Evolutionary conservation across 495 filamentous ascomycete species (phyloP).

Genomic region (Aspergillus heteromorphus): DNA sequence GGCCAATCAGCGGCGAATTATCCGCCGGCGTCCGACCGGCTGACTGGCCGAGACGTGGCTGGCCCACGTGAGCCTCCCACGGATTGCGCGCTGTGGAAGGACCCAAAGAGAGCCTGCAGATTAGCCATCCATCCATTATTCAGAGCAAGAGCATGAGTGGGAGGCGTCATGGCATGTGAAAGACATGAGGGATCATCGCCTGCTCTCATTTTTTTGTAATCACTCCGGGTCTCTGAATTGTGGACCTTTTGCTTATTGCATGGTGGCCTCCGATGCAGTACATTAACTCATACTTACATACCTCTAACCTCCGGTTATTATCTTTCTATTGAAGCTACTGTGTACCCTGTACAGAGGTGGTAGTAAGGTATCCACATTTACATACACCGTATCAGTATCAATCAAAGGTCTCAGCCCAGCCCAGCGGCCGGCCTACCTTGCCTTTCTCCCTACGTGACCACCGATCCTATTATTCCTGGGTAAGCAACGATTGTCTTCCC

Average conservation of each 20-base stretch:
- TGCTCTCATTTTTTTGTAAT: neutral
- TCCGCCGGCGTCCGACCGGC: too few species aligned
- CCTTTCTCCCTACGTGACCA: too few species aligned
- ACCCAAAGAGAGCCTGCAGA: too few species aligned
- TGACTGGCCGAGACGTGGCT: neutral
- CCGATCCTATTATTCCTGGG: too few species aligned
- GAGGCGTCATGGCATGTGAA: neutral
- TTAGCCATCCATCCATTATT: too few species aligned
- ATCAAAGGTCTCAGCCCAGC: too few species aligned
- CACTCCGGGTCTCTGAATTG: neutral
- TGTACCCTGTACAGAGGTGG: too few species aligned
- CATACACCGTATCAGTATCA: neutral
- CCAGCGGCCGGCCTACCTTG: too few species aligned
- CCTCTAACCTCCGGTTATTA: too few species aligned
- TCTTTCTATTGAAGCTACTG: too few species aligned
- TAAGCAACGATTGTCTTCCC: neutral
- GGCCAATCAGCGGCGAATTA: conserved; percentile 15
- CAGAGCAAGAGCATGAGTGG: neutral
- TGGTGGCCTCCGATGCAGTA: neutral
- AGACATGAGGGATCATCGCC: neutral
- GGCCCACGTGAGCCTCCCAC: neutral
- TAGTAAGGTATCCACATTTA: neutral
- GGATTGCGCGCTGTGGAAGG: too few species aligned
- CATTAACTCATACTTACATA: too few species aligned
- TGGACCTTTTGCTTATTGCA: neutral